A percentile compares a stretch with the other conserved stretches of the same genome.
Conservation (phyloP, 2,329 filamentous ascomycete species). For the Aureobasidium sp. region DNA sequence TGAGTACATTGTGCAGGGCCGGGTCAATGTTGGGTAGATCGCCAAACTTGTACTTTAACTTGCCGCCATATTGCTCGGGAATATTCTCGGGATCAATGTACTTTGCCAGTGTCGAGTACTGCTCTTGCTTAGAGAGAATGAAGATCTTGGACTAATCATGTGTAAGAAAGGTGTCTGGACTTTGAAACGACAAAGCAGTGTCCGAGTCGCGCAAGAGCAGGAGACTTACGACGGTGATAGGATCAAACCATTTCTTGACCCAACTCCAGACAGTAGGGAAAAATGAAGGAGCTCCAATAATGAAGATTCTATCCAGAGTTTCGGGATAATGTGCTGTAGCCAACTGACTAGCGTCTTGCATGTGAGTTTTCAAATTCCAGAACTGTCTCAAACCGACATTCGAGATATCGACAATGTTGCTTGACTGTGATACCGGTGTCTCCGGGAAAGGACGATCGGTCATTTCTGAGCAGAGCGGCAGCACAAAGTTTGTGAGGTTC, state of each 20-base stretch:
- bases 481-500: conserved; percentile 87
- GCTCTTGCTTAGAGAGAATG: conserved; percentile 79
- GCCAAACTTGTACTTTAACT: conserved; percentile 85
- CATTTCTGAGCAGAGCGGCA: conserved; percentile 85
- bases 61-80: conserved; percentile 89
- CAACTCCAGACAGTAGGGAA: conserved; percentile 96
- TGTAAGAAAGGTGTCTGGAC: no score
- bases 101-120: conserved; percentile 77
- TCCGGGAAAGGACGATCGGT: conserved; percentile 74
- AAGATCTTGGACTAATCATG: conserved; percentile 81
- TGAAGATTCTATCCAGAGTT: conserved; percentile 86
- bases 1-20: conserved; percentile 44
- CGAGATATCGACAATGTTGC: conserved; percentile 95
- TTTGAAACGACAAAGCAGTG: no score
- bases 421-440: conserved; percentile 92
- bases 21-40: conserved; percentile 77
- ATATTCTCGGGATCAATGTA: conserved; percentile 89
- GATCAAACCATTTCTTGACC: conserved; percentile 94
- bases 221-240: conserved; percentile 73
- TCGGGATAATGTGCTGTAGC: conserved; percentile 97
- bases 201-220: no score
- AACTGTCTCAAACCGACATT: conserved; percentile 92
- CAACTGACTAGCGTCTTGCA: conserved; percentile 90
- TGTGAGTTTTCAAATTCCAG: conserved; percentile 93
- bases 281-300: conserved; percentile 91